Conservation (phyloP, 257 asterid genomes). For the Salvia hispanica region DNA sequence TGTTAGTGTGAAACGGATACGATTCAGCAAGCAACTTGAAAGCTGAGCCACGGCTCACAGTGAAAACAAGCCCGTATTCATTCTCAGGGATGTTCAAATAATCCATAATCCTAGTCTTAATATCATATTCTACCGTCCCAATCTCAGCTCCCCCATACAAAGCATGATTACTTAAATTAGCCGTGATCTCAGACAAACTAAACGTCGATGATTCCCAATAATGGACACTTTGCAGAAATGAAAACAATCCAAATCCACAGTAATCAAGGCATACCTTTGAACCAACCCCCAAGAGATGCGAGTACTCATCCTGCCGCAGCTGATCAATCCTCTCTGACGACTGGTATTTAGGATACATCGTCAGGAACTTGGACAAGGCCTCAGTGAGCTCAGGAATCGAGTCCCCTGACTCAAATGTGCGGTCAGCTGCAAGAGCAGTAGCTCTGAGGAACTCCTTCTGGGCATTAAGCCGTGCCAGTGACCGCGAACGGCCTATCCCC, state of each 20-base stretch:
- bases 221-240: slow-evolving; percentile 75
- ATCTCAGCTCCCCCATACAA: slow-evolving; percentile 84
- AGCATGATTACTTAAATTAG: slow-evolving; percentile 93
- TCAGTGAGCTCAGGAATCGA: slow-evolving; percentile 66
- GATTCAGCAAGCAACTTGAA: slow-evolving; percentile 88
- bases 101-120: slow-evolving; percentile 82
- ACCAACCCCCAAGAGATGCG: slow-evolving; percentile 59
- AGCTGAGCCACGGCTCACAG: slow-evolving; percentile 93
- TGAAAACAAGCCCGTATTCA: slow-evolving; percentile 93
- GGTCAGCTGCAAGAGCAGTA: slow-evolving; percentile 91
- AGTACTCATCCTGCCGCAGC: slow-evolving; percentile 77
- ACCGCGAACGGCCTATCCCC: slow-evolving; percentile 76
- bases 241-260: slow-evolving; percentile 95
- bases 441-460: slow-evolving; percentile 87
- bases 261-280: slow-evolving; percentile 91
- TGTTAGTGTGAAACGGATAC: slow-evolving; percentile 86
- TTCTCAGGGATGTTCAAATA: slow-evolving; percentile 90
- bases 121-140: slow-evolving; percentile 82
- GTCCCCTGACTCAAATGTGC: slow-evolving; percentile 57
- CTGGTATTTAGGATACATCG: slow-evolving; percentile 85
- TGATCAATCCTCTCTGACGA: slow-evolving; percentile 82
- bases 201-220: slow-evolving; percentile 89
- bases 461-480: slow-evolving; percentile 78
- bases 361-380: slow-evolving; percentile 75
- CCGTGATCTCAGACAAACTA: slow-evolving; percentile 88